Conservation (phyloP, 202 grass and related monocot genomes). For the Sporobolus alterniflorus region DNA sequence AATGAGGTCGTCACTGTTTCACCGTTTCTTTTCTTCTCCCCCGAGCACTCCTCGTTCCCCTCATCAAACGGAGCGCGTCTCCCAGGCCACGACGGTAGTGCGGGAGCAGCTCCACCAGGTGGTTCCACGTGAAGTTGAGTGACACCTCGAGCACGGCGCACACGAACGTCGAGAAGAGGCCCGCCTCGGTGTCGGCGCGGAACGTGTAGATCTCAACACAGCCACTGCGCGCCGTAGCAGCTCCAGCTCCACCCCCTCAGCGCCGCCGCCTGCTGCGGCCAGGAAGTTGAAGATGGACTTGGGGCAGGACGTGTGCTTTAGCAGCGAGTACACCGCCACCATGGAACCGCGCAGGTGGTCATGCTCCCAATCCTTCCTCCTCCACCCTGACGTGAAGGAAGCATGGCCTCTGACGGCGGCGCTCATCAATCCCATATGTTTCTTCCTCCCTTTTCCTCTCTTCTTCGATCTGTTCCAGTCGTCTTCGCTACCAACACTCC, state of each 20-base stretch:
- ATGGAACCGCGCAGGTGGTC: slow-evolving; percentile 89
- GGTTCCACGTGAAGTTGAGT: slow-evolving; percentile 92
- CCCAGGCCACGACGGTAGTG: no score
- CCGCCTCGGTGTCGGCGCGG: slow-evolving; percentile 35
- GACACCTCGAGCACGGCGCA: slow-evolving; percentile 73
- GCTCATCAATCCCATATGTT: no score
- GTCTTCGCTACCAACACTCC: slow-evolving; percentile 20
- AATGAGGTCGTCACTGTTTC: no score
- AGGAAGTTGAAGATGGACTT: slow-evolving; percentile 87
- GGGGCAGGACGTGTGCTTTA: slow-evolving; percentile 87
- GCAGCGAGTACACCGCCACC: slow-evolving; percentile 85
- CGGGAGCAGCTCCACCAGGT: slow-evolving; percentile 82
- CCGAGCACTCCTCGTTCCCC: no score
- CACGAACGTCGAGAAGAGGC: slow-evolving; percentile 82
- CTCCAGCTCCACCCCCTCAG: not conserved
- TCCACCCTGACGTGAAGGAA: no score
- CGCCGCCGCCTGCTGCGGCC: not conserved
- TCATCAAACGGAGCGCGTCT: no score
- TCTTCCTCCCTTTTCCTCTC: not conserved
- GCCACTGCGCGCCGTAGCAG: slow-evolving; percentile 46
- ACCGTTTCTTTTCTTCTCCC: no score
- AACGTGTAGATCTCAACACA: slow-evolving; percentile 72
- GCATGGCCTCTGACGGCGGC: no score
- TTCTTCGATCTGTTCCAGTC: slow-evolving; percentile 18
- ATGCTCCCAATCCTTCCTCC: no score